A percentile compares a stretch with the other conserved stretches of the same genome.
Conservation (phyloP, 495 filamentous ascomycete species). For the Trichoderma orchidacearum region DNA sequence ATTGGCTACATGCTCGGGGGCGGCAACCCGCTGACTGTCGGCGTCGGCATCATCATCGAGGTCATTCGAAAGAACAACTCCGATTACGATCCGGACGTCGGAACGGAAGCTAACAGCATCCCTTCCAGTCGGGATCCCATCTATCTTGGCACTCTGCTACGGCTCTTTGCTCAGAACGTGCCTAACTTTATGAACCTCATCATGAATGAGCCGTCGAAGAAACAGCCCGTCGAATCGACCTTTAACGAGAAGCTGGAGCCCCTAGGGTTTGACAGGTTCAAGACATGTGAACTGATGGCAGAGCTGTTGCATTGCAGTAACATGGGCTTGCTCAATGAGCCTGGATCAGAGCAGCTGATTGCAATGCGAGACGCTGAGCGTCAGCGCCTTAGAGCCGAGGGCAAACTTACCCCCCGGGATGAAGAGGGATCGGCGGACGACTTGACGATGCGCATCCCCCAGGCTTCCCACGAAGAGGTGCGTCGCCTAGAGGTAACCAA, state of each 20-base stretch:
- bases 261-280: slow-evolving; percentile 94
- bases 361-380: slow-evolving; percentile 69
- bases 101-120: slow-evolving; percentile 57
- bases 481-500: slow-evolving; percentile 59
- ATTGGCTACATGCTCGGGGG: slow-evolving; percentile 86
- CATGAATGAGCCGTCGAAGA: slow-evolving; percentile 45
- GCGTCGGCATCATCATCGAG: slow-evolving; percentile 94
- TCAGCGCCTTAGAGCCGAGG: slow-evolving; percentile 61
- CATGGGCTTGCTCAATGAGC: slow-evolving; percentile 91
- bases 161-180: slow-evolving; percentile 82
- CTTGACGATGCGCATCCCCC: slow-evolving; percentile 30
- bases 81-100: slow-evolving; percentile 89
- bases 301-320: slow-evolving; percentile 97
- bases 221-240: slow-evolving; percentile 38
- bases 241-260: slow-evolving; percentile 90
- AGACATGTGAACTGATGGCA: slow-evolving; percentile 98
- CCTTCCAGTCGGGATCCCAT: slow-evolving; percentile 87
- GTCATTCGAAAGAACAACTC: slow-evolving; percentile 99
- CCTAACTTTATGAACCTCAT: slow-evolving; percentile 92
- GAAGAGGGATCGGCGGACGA: slow-evolving; percentile 23
- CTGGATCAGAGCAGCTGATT: slow-evolving; percentile 80
- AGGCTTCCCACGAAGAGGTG: slow-evolving; percentile 32
- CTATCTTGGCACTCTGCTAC: slow-evolving; percentile 85
- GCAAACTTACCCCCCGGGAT: slow-evolving; percentile 29
- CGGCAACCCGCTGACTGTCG: slow-evolving; percentile 89